Conservation (phyloP, 2,329 filamentous ascomycete genomes). For the Furcasterigmium sp. region DNA sequence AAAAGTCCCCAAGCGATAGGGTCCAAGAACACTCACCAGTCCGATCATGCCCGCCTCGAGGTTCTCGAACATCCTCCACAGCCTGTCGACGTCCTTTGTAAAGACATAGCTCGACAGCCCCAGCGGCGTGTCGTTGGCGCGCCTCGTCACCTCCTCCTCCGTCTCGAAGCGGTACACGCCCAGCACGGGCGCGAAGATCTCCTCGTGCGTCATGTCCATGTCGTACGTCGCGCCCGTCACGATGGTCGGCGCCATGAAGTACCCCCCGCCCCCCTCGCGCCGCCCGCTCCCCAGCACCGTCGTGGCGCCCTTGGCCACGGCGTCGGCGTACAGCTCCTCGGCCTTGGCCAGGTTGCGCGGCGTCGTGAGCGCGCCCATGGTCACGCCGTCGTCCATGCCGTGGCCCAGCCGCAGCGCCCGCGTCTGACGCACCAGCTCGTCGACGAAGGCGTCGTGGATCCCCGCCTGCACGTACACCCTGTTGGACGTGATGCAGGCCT, state of each 20-base stretch:
- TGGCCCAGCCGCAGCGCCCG: conserved; percentile 55
- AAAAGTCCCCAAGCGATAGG: conserved; percentile 14
- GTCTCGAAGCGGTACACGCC: conserved; percentile 66
- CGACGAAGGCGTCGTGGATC: conserved; percentile 57
- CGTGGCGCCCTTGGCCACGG: conserved; percentile 55
- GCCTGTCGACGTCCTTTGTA: conserved; percentile 37
- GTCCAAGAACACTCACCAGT: conserved; percentile 28
- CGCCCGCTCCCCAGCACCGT: conserved; percentile 57
- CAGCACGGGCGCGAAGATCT: conserved; percentile 73
- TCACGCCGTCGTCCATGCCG: conserved; percentile 49
- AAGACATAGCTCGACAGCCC: conserved; percentile 75
- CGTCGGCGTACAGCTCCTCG: conserved; percentile 57
- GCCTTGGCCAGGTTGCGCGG: conserved; percentile 51
- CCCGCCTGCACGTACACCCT: conserved; percentile 28
- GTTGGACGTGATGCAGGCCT: conserved; percentile 50
- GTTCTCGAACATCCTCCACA: conserved; percentile 37
- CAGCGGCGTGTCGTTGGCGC: conserved; percentile 64
- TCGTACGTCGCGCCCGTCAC: conserved; percentile 61
- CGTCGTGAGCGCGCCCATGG: conserved; percentile 57
- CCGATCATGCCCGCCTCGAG: conserved; percentile 65
- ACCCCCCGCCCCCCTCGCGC: conserved; percentile 45
- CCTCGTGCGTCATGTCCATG: conserved; percentile 64
- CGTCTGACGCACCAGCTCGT: conserved; percentile 46
- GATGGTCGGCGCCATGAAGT: conserved; percentile 70
- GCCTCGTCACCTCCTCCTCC: conserved; percentile 65